phyloP scores from a whole-genome alignment of 2,329 filamentous ascomycete genomes.

The Diplodia sapinea region DNA sequence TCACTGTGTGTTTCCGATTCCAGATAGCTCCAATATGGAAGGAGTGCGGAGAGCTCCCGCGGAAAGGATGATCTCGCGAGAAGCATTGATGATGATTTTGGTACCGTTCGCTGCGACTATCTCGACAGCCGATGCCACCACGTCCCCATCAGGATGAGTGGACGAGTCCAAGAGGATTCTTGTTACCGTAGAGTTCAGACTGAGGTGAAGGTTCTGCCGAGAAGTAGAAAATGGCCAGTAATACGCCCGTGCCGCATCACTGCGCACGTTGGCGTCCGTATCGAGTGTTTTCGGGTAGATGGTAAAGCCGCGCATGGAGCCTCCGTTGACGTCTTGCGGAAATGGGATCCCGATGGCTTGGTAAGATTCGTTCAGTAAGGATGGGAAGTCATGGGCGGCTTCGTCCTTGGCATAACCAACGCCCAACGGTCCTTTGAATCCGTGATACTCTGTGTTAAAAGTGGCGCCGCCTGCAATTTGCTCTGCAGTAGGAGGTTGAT shows the following conservation, averaged over 20 bases:
- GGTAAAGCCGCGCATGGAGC: slow-evolving; percentile 43
- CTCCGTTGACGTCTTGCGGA: slow-evolving; percentile 39
- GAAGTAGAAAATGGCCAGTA: slow-evolving; percentile 49
- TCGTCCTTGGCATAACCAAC: slow-evolving; percentile 32
- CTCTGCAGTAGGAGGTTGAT: slow-evolving; percentile 38
- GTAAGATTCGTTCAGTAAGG: slow-evolving; percentile 36
- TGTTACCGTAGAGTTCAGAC: slow-evolving; percentile 52
- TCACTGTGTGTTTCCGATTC: slow-evolving; percentile 34
- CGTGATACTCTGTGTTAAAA: slow-evolving; percentile 37
- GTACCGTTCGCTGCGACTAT: neutral
- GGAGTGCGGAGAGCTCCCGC: slow-evolving; percentile 34
- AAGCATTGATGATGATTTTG: neutral
- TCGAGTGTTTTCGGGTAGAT: slow-evolving; percentile 53
- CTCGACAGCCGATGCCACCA: slow-evolving; percentile 33
- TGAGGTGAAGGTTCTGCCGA: slow-evolving; percentile 52
- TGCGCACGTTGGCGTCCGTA: slow-evolving; percentile 45
- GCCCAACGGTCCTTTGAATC: slow-evolving; percentile 36
- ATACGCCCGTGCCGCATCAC: slow-evolving; percentile 56
- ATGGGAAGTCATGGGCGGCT: slow-evolving; percentile 22
- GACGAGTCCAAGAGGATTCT: slow-evolving; percentile 46
- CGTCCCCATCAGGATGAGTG: slow-evolving; percentile 31
- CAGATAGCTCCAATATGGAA: slow-evolving; percentile 34
- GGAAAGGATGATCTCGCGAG: slow-evolving; percentile 36
- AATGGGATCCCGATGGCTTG: slow-evolving; percentile 37
- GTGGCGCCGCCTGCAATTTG: slow-evolving; percentile 39